phyloP scores from a whole-genome alignment of 176 grass and related monocot genomes.

The Avena sativa region DNA sequence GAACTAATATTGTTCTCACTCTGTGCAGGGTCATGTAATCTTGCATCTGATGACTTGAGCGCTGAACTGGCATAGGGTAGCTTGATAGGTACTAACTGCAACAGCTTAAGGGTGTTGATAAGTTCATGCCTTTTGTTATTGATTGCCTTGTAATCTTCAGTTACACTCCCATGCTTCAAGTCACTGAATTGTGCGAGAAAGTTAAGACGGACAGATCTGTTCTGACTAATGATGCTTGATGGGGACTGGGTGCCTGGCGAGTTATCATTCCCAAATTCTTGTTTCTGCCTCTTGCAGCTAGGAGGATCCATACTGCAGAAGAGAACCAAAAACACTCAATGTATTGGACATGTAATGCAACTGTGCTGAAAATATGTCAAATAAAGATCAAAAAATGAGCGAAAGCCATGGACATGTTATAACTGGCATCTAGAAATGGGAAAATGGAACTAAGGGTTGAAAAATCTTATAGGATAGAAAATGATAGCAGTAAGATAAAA shows the following conservation, averaged over 20 bases:
- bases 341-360: constrained; percentile 1
- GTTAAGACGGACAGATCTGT: constrained; percentile 14
- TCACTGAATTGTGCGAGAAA: constrained; percentile 37
- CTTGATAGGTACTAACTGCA: constrained; percentile 32
- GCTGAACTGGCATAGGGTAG: constrained; percentile 30
- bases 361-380: not conserved
- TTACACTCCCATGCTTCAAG: constrained; percentile 40
- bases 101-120: constrained; percentile 36
- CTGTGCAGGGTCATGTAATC: not conserved
- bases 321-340: not conserved
- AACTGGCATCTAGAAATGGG: not conserved
- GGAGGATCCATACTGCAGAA: constrained; percentile 43
- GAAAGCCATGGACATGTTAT: not conserved
- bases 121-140: constrained; percentile 30
- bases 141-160: constrained; percentile 44
- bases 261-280: not conserved
- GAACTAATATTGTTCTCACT: constrained; percentile 16
- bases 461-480: not conserved
- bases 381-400: not conserved
- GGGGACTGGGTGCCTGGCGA: constrained; percentile 15
- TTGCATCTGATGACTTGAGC: constrained; percentile 9
- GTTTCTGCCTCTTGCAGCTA: constrained; percentile 41
- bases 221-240: constrained; percentile 33
- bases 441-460: not conserved
- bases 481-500: not conserved